Evolutionary conservation across 345 rosid genomes (phyloP).

Genomic region (Hibiscus trionum): DNA sequence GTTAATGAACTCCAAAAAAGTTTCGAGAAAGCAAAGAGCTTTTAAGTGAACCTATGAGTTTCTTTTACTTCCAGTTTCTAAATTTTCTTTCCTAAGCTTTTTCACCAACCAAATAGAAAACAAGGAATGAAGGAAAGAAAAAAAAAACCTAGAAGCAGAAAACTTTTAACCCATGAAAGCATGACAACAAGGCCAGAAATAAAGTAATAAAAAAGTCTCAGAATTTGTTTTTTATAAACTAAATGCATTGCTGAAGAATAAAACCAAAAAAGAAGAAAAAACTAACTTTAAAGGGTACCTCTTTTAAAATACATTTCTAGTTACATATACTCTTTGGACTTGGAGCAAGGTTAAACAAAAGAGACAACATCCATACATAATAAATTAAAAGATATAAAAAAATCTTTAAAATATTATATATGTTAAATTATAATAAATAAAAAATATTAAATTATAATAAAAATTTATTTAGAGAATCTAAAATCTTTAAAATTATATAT

Average conservation of each 20-base stretch:
- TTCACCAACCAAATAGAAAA: too few species aligned
- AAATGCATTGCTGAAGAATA: conserved; percentile 1
- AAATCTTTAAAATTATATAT: too few species aligned
- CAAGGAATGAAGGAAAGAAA: too few species aligned
- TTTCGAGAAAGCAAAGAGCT: background rate
- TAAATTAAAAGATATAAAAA: too few species aligned
- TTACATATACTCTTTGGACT: conserved; percentile 6
- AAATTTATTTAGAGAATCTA: too few species aligned
- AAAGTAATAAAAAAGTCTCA: background rate
- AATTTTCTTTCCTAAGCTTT: too few species aligned
- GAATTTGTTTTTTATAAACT: background rate
- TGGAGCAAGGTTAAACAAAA: background rate
- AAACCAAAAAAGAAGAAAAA: background rate
- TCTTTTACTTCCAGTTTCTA: too few species aligned
- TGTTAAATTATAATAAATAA: too few species aligned
- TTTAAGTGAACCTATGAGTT: background rate
- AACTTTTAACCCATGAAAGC: background rate
- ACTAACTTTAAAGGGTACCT: background rate
- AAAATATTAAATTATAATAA: too few species aligned
- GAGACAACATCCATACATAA: background rate
- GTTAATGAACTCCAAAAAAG: background rate
- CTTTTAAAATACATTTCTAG: background rate
- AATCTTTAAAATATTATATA: too few species aligned
- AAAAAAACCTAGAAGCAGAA: background rate
- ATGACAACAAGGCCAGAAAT: background rate